Percentiles rank a stretch among this genome's conserved stretches.
phyloP scores from a whole-genome alignment of 2,329 filamentous ascomycete genomes.

The Leptographium wingfieldii region DNA sequence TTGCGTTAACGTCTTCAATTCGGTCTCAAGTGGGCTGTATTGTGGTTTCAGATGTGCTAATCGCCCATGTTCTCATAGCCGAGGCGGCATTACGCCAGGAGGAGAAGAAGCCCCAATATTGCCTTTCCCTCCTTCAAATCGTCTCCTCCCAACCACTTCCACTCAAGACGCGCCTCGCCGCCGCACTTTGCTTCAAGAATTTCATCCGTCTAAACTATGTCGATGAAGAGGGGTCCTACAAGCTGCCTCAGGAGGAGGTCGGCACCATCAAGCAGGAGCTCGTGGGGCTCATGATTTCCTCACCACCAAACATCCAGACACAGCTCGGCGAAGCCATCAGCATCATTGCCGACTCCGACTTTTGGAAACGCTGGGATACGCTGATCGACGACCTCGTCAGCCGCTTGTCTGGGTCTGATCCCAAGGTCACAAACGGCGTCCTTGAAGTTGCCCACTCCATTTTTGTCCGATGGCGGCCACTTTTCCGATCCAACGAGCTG shows the following conservation, averaged over 20 bases:
- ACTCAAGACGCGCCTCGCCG: conserved; percentile 69
- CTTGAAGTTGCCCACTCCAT: conserved; percentile 97
- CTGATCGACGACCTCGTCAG: conserved; percentile 72
- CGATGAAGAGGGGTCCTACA: conserved; percentile 90
- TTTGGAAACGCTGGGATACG: conserved; percentile 94
- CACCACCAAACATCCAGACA: conserved; percentile 74
- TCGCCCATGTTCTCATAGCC: conserved; percentile 37
- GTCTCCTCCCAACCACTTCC: conserved; percentile 64
- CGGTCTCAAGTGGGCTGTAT: neutral
- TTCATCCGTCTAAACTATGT: conserved; percentile 92
- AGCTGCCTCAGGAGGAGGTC: conserved; percentile 72
- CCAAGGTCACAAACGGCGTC: conserved; percentile 81
- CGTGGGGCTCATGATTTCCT: conserved; percentile 91
- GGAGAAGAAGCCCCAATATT: conserved; percentile 77
- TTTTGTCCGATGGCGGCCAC: conserved; percentile 87
- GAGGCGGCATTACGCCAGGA: conserved; percentile 68
- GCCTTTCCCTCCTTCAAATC: conserved; percentile 77
- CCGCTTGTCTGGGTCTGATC: conserved; percentile 69
- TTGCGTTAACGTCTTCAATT: neutral
- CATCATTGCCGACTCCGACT: conserved; percentile 94
- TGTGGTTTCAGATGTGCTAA: neutral
- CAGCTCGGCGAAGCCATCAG: conserved; percentile 96
- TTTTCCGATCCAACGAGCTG: conserved; percentile 85
- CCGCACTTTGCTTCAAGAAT: conserved; percentile 95
- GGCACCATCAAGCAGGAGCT: conserved; percentile 86